Base-by-base conservation (phyloP, 495 filamentous ascomycete genomes). In the Neurospora cerealis region DNA sequence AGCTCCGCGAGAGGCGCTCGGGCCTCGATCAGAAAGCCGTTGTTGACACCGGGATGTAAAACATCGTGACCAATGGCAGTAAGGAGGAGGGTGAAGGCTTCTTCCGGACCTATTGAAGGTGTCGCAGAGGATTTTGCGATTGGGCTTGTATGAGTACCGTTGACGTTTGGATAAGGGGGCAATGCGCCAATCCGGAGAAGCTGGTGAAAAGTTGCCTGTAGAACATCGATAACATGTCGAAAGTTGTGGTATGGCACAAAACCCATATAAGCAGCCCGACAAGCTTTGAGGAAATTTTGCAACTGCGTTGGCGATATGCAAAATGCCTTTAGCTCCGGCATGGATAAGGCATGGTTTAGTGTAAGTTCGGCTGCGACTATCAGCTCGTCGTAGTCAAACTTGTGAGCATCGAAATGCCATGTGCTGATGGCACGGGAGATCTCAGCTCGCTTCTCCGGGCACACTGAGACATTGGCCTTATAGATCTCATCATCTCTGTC, bases 161-260 rank as follows among this genome's bases (percentile, higher is more conserved):
- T 79, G 74, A 74, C 75, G 38, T 73, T 72, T 72, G 77, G 86
- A 81, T 92, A 93, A 4, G 90, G 86, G 19, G 95, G 93, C 69
- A 97, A 83, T 8, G 90, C 88, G 48, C 92, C 92, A 62, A 98
- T 91, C 62, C 89, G 88, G 70, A 98, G 85, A n/a, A 99, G 86
- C 78, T 97, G 97, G 83, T 91, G 91, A 81, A 98, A 99, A 46
- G 92, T 87, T 4, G 96, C 96, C 82, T 99, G 96, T 77, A 98
- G 86, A 46, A 99, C 96, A 84, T 99, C 96, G 70, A 96, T 90
- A 8, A 96, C 96, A 81, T 99, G 96, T 69, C 96, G 93, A 81
- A 98, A 99, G 80, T 99, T 99, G 83, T 99, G 96, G 78, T 98
- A 99, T n/a, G 95, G 92, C 44, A 99, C 93, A 80, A 97, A 97